A percentile compares a stretch with the other conserved stretches of the same genome.
These are phyloP conservation scores for Calonectria hawksworthii DNA, from an alignment of 2,329 filamentous ascomycete species.

Conservation along the genomic window DNA sequence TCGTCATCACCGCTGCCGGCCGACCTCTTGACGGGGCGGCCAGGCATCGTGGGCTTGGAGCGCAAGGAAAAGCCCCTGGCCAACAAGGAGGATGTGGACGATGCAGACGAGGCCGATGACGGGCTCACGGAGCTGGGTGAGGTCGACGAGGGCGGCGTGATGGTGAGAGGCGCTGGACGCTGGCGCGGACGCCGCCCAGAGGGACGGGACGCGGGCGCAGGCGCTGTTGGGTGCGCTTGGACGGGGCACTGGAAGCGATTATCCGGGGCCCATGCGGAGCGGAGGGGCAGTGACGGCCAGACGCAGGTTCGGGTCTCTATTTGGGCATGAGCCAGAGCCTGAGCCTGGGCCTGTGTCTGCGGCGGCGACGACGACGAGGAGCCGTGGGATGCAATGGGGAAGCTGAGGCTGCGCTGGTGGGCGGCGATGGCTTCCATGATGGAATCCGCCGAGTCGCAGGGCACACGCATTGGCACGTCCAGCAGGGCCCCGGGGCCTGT, in stretches of 20 bases:
- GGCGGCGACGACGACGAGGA: slow-evolving; percentile 28
- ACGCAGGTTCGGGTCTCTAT: not conserved
- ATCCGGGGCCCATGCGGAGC: slow-evolving; percentile 40
- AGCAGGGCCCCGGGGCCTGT: not conserved
- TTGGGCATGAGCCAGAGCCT: not conserved
- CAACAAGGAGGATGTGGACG: slow-evolving; percentile 28
- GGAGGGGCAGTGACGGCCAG: slow-evolving; percentile 37
- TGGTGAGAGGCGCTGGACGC: slow-evolving; percentile 19
- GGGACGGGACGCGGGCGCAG: slow-evolving; percentile 32
- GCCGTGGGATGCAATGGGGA: slow-evolving; percentile 39
- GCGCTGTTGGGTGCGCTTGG: slow-evolving; percentile 19
- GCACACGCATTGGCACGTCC: slow-evolving; percentile 5
- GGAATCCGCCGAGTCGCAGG: slow-evolving; percentile 12
- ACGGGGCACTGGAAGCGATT: slow-evolving; percentile 28
- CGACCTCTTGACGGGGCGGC: slow-evolving; percentile 42
- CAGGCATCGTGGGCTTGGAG: slow-evolving; percentile 41
- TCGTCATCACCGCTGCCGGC: slow-evolving; percentile 49
- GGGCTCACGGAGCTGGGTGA: slow-evolving; percentile 11
- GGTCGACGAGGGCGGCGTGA: slow-evolving; percentile 14
- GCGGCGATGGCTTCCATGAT: slow-evolving; percentile 43
- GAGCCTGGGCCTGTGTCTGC: slow-evolving; percentile 21
- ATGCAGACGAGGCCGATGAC: slow-evolving; percentile 16
- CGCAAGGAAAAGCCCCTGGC: slow-evolving; percentile 37
- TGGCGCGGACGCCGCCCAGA: slow-evolving; percentile 44
- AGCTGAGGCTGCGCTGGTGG: slow-evolving; percentile 43